Evolutionary conservation across 1,284 basidiomycete species (phyloP).

Genomic region (Puccinia novopanici): DNA sequence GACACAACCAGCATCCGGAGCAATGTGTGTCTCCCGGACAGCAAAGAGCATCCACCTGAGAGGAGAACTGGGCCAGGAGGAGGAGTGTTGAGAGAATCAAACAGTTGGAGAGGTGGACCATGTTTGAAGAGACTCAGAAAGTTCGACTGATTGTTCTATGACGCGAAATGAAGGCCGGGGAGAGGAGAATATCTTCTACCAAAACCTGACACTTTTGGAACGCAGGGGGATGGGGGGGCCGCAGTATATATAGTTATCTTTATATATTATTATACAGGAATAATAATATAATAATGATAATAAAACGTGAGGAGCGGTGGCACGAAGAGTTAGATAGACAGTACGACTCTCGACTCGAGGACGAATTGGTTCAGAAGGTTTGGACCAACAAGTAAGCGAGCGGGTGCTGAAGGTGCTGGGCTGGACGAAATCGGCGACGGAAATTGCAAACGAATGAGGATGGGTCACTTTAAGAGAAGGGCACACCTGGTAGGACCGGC

Average conservation of each 20-base stretch:
- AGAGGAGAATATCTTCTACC: background rate
- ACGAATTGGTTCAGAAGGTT: background rate
- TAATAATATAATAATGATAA: background rate
- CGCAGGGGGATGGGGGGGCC: background rate
- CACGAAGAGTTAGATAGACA: background rate
- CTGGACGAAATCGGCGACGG: background rate
- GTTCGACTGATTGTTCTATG: background rate
- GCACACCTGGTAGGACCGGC: background rate
- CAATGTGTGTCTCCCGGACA: background rate
- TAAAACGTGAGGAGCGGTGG: background rate
- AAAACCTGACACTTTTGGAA: background rate
- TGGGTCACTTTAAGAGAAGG: background rate
- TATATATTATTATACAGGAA: background rate
- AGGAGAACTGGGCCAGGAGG: background rate
- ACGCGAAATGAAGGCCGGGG: background rate
- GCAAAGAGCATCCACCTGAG: too few relatives aligned
- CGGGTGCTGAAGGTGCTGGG: background rate
- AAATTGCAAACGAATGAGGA: background rate
- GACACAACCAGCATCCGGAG: slow-evolving; percentile 32
- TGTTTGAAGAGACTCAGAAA: slow-evolving; percentile 5
- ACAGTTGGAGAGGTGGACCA: background rate
- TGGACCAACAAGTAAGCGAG: background rate
- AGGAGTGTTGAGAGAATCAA: background rate
- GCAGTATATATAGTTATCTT: background rate
- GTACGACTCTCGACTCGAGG: background rate